phyloP scores from a whole-genome alignment of 1,284 basidiomycete genomes.

The Ganoderma leucocontextum region DNA sequence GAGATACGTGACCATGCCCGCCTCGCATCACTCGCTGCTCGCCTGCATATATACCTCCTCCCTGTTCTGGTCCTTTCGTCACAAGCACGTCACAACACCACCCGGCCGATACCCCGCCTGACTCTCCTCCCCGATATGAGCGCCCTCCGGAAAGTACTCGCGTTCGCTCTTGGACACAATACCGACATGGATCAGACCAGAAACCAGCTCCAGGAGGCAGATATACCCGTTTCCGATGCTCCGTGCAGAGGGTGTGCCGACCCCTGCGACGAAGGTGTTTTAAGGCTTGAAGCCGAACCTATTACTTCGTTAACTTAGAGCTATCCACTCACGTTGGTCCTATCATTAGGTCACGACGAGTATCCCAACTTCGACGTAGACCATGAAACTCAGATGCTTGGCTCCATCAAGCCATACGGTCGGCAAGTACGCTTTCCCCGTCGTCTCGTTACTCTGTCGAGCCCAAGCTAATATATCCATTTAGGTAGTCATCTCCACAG shows the following conservation, averaged over 20 bases:
- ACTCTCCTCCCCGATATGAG: conserved; percentile 34
- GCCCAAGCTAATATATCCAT: not conserved
- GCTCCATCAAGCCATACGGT: conserved; percentile 82
- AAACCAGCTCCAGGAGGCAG: conserved; percentile 49
- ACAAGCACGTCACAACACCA: not conserved
- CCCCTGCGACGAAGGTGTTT: conserved; percentile 76
- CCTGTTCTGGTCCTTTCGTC: not conserved
- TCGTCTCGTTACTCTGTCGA: not conserved
- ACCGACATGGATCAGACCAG: conserved; percentile 37
- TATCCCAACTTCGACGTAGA: conserved; percentile 83
- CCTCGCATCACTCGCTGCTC: not conserved
- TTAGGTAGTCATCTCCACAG: conserved; percentile 88
- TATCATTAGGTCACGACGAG: conserved; percentile 69
- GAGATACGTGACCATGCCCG: not conserved
- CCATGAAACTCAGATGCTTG: conserved; percentile 81
- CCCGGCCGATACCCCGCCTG: not conserved
- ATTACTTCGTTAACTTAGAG: conserved; percentile 5
- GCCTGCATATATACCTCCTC: not conserved
- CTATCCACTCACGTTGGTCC: conserved; percentile 1
- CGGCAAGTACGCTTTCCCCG: conserved; percentile 64
- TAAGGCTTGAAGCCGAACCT: conserved; percentile 12
- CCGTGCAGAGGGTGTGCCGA: conserved; percentile 81
- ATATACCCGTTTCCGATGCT: conserved; percentile 73
- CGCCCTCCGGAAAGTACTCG: conserved; percentile 42
- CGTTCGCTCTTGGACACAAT: conserved; percentile 41